phyloP scores from a whole-genome alignment of 768 basidiomycete species.

The Lactarius hatsudake region DNA sequence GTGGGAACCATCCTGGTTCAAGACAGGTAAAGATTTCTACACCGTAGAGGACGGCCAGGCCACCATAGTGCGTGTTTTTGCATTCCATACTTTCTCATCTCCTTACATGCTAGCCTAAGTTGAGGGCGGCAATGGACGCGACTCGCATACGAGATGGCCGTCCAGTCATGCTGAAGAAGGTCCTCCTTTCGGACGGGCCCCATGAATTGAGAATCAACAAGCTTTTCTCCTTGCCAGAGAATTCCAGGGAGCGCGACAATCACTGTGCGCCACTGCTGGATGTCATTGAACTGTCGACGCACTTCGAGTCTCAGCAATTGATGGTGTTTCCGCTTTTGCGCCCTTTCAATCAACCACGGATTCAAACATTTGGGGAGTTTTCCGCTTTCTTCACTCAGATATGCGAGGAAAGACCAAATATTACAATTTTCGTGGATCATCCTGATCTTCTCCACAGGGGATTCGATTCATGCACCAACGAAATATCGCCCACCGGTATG shows the following conservation, averaged over 20 bases:
- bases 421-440: background rate
- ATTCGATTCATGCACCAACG: conserved; percentile 31
- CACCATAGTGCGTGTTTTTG: conserved; percentile 7
- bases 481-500: conserved; percentile 34
- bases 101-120: background rate
- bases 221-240: conserved; percentile 23
- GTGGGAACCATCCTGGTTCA: conserved; percentile 21
- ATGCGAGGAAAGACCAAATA: conserved; percentile 33
- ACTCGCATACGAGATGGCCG: conserved; percentile 4
- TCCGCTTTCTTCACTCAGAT: conserved; percentile 36
- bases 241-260: conserved; percentile 30
- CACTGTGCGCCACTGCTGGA: conserved; percentile 32
- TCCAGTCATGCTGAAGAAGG: conserved; percentile 21
- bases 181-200: conserved; percentile 9
- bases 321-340: conserved; percentile 39
- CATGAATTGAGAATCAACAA: conserved; percentile 15
- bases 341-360: conserved; percentile 31
- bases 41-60: conserved; percentile 18
- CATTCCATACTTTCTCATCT: background rate
- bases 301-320: conserved; percentile 15
- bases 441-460: conserved; percentile 22
- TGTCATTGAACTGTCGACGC: conserved; percentile 22
- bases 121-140: conserved; percentile 21
- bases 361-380: conserved; percentile 38
- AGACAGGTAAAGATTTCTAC: conserved; percentile 14